Base-by-base conservation (phyloP, 768 basidiomycete species). In the Rhizopogon vinicolor region DNA sequence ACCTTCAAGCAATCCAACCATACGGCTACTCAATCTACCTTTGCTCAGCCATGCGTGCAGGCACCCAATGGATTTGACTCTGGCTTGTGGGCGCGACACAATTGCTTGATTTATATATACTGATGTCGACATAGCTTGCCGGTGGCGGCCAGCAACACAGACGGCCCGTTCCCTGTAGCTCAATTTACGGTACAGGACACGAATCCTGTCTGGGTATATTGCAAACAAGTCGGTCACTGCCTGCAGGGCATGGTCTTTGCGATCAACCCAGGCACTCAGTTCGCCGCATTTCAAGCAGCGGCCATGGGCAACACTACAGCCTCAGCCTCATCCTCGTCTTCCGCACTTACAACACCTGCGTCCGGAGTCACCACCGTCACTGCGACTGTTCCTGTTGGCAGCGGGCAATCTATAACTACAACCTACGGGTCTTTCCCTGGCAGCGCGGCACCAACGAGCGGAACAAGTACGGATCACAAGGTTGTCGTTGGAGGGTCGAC, bases 171-270 rank as follows among this genome's bases (percentile, higher is more conserved):
- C 66, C 78, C 74, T 9, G 65, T 71, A 5, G 81, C 80, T 0
- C 63, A 75, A 51, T 70, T 79, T 45, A 68, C 62, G 3, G 72
- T 85, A 2, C 37, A 58, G 5, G 72, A 78, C 56, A 70, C 63
- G 3, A 68, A 77, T 53, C 81, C 84, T 3, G 68, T 80, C 54
- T 86, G 83, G 83, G 74, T 82, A 8, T 85, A 75, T 68, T 86
- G 84, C 65, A 70, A 75, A 16, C 84, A 86, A 64, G 66, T 68
- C 14, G 68, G 69, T 50, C 85, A 86, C 65, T 86, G 85, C 54
- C 74, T 75, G 41, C 65, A 72, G 35, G 83, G 84, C 14, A 87
- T 86, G 85, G 85, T 86, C 31, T 84, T 85, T 64, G 80, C 83
- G 25, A 70, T 86, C 61, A 87, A 87, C 63, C 79, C 84, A 3